Evolutionary conservation across 2,329 filamentous ascomycete genomes (phyloP).

Genomic region (Fusarium sp.): DNA sequence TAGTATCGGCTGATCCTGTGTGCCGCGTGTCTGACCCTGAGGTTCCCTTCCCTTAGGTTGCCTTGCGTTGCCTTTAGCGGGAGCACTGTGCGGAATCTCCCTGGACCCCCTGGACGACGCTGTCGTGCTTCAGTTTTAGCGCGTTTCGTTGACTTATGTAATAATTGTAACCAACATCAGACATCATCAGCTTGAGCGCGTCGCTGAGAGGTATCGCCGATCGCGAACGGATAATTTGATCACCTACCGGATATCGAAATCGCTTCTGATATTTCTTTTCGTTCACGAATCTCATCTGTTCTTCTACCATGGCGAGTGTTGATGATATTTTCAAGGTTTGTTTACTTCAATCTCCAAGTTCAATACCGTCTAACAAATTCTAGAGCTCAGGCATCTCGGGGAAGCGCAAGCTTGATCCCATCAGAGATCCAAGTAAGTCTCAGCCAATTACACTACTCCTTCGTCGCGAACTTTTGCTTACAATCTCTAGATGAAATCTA

Average conservation of each 20-base stretch:
- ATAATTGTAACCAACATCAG: constrained; percentile 15
- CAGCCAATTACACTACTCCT: background rate
- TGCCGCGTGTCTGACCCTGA: background rate
- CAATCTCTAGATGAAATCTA: constrained; percentile 63
- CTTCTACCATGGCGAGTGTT: constrained; percentile 60
- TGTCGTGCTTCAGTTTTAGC: constrained; percentile 6
- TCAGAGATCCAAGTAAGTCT: constrained; percentile 68
- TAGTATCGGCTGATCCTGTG: constrained; percentile 5
- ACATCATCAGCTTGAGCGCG: constrained; percentile 23
- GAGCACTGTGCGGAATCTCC: constrained; percentile 13
- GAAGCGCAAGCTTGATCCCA: constrained; percentile 71
- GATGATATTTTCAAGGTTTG: constrained; percentile 67
- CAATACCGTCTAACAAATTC: constrained; percentile 24
- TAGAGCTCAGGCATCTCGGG: constrained; percentile 54
- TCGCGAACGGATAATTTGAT: constrained; percentile 5
- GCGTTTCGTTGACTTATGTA: constrained; percentile 9
- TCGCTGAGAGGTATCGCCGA: constrained; percentile 10
- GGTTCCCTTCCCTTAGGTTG: background rate
- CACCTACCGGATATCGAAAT: background rate
- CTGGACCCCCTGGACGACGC: background rate
- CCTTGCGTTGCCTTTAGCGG: background rate
- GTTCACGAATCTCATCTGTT: background rate
- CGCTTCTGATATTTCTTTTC: background rate
- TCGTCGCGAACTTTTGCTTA: background rate
- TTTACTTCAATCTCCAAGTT: background rate